phyloP scores from a whole-genome alignment of 1,284 basidiomycete species.

The Vanrija sp. region DNA sequence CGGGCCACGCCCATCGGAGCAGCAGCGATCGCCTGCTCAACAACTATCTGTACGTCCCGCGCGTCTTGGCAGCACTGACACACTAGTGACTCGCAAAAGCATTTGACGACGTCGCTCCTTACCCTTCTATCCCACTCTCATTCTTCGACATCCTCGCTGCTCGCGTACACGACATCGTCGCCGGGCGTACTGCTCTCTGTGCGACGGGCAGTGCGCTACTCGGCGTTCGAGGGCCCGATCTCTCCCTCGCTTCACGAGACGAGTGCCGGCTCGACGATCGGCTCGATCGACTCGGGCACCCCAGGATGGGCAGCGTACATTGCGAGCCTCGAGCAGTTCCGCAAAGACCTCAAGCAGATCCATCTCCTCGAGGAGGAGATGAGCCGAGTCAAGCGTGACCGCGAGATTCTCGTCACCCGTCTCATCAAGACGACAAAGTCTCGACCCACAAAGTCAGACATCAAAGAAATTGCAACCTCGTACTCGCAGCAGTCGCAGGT shows the following conservation, averaged over 20 bases:
- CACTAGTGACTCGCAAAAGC: slow-evolving; percentile 45
- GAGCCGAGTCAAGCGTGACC: slow-evolving; percentile 45
- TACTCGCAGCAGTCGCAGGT: slow-evolving; percentile 15
- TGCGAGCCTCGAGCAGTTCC: slow-evolving; percentile 42
- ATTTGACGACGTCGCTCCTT: slow-evolving; percentile 43
- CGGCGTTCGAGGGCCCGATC: slow-evolving; percentile 48
- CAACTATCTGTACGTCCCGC: slow-evolving; percentile 45
- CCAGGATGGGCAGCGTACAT: slow-evolving; percentile 48
- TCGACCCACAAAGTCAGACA: slow-evolving; percentile 43
- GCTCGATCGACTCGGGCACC: slow-evolving; percentile 21
- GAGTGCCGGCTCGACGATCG: neutral
- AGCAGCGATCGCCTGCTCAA: slow-evolving; percentile 46
- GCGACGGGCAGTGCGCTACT: slow-evolving; percentile 45
- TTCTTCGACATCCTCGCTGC: slow-evolving; percentile 47
- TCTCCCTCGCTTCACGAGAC: slow-evolving; percentile 16
- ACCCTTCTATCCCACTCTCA: slow-evolving; percentile 49
- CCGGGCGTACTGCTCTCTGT: slow-evolving; percentile 45
- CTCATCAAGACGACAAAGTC: slow-evolving; percentile 49
- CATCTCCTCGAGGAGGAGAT: slow-evolving; percentile 49
- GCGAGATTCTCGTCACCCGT: slow-evolving; percentile 47
- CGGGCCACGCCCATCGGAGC: slow-evolving; percentile 46
- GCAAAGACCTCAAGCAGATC: slow-evolving; percentile 49
- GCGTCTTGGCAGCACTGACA: neutral
- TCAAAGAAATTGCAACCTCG: slow-evolving; percentile 35
- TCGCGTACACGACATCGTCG: slow-evolving; percentile 49